phyloP scores from a whole-genome alignment of 495 filamentous ascomycete species.

The Niebla homalea region DNA sequence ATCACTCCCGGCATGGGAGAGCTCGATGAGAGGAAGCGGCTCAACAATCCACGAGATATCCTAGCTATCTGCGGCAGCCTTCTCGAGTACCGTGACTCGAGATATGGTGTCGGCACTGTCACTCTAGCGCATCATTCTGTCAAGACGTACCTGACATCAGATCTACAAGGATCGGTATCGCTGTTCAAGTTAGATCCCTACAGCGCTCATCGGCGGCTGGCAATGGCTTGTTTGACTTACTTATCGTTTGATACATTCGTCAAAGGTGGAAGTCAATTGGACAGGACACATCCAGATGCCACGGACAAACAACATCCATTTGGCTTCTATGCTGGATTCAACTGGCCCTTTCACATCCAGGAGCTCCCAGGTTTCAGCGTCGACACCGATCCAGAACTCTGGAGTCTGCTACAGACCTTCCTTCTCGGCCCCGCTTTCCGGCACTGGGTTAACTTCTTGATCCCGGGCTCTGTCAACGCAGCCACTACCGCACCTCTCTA shows the following conservation, averaged over 20 bases:
- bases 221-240: constrained; percentile 1
- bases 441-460: constrained; percentile 2
- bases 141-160: constrained; percentile 1
- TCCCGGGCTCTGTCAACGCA: neutral
- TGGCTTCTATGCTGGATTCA: neutral
- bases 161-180: neutral
- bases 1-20: constrained; percentile 1
- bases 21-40: constrained; percentile 7
- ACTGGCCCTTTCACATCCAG: constrained; percentile 4
- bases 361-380: neutral
- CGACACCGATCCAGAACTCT: neutral
- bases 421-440: constrained; percentile 3
- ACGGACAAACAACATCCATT: neutral
- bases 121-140: constrained; percentile 3
- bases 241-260: neutral
- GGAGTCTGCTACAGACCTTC: constrained; percentile 2
- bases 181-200: neutral
- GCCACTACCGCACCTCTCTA: constrained; percentile 4
- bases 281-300: neutral
- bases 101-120: neutral
- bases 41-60: constrained; percentile 8
- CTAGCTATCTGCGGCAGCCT: constrained; percentile 10
- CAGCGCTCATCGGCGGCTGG: neutral
- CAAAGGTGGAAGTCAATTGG: no score
- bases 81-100: neutral